These are phyloP conservation scores for Ambrosia artemisiifolia DNA, from an alignment of 129 eudicot species.

Conservation along the genomic window DNA sequence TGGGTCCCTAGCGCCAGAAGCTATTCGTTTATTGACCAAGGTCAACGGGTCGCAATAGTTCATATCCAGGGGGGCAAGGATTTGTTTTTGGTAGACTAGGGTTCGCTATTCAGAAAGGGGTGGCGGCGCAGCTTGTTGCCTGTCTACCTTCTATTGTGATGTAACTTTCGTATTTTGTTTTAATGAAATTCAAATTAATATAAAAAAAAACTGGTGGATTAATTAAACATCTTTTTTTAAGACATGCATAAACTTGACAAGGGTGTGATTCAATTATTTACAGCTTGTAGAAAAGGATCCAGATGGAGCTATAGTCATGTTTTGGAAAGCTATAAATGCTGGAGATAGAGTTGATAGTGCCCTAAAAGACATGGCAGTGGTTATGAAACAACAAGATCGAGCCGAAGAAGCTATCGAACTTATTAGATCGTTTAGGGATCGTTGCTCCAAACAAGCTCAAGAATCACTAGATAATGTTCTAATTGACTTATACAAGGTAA, in stretches of 20 bases:
- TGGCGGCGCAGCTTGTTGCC: too few species aligned
- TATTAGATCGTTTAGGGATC: constrained; percentile 55
- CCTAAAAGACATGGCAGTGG: constrained; percentile 84
- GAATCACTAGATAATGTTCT: constrained; percentile 88
- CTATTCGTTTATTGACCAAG: too few species aligned
- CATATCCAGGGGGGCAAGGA: too few species aligned
- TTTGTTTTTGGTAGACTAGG: too few species aligned
- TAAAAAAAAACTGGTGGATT: too few species aligned
- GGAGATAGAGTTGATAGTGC: constrained; percentile 93
- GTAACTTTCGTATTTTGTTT: too few species aligned
- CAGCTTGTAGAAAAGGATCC: constrained; percentile 78
- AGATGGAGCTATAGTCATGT: constrained; percentile 60
- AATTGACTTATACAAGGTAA: constrained; percentile 80
- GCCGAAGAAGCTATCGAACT: constrained; percentile 86
- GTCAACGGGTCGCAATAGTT: too few species aligned
- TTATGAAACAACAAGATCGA: constrained; percentile 82
- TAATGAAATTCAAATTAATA: too few species aligned
- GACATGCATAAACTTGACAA: neutral
- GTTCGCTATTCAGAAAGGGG: too few species aligned
- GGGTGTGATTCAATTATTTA: constrained; percentile 3
- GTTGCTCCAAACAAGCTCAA: constrained; percentile 74
- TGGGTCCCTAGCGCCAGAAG: too few species aligned
- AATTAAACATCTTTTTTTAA: neutral
- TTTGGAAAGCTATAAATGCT: constrained; percentile 78
- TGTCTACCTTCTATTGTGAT: too few species aligned